These are phyloP conservation scores for Erysimum cheiri DNA, from an alignment of 441 rosid species.

Conservation along the genomic window DNA sequence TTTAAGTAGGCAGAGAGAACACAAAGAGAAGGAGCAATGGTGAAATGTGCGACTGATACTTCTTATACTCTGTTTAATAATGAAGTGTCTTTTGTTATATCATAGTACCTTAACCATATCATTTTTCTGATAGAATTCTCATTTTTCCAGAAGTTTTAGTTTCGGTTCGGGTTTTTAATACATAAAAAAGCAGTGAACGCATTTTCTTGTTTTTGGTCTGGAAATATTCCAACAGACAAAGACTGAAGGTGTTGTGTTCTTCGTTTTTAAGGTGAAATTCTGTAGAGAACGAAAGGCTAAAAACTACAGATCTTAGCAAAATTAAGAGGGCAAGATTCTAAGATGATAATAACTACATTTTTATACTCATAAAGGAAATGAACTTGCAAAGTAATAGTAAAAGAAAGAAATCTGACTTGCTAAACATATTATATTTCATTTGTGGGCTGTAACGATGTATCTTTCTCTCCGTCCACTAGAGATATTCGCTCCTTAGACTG, in stretches of 20 bases:
- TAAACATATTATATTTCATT: background rate
- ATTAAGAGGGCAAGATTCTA: background rate
- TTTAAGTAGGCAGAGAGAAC: constrained; percentile 85
- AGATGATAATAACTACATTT: no score
- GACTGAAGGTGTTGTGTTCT: background rate
- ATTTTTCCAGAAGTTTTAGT: no score
- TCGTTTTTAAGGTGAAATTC: background rate
- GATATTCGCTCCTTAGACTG: no score
- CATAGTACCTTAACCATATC: no score
- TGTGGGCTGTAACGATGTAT: background rate
- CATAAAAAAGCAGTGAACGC: background rate
- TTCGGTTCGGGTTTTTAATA: no score
- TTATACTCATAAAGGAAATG: background rate
- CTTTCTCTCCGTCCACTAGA: no score
- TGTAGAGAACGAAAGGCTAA: background rate
- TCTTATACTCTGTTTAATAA: constrained; percentile 82
- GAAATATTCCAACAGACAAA: no score
- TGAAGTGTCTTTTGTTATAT: constrained; percentile 40
- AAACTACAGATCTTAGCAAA: background rate
- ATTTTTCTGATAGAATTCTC: background rate
- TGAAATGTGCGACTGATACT: constrained; percentile 90
- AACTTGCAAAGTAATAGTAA: background rate
- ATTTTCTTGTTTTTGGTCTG: background rate
- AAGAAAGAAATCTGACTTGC: background rate
- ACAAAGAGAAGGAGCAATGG: constrained; percentile 92